A percentile compares a stretch with the other conserved stretches of the same genome.
These are phyloP conservation scores for Sicyos edulis DNA, from an alignment of 306 rosid species.

Conservation along the genomic window DNA sequence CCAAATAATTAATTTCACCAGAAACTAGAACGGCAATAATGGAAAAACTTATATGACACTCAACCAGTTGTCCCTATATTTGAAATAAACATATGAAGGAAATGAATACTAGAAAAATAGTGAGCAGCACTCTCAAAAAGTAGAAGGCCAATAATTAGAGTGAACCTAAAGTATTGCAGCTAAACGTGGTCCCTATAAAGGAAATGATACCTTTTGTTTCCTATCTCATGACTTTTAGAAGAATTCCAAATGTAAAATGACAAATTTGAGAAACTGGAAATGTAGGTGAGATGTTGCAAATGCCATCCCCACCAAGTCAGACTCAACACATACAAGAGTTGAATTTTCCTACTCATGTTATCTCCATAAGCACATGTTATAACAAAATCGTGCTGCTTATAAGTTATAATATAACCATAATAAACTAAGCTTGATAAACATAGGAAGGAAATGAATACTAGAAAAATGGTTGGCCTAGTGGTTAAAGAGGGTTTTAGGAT, in stretches of 20 bases:
- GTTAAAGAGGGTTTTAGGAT: no score
- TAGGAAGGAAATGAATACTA: not conserved
- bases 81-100: not conserved
- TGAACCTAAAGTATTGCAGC: slow-evolving; percentile 20
- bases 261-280: slow-evolving; percentile 12
- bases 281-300: slow-evolving; percentile 2
- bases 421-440: not conserved
- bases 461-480: not conserved
- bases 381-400: not conserved
- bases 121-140: slow-evolving; percentile 12
- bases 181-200: slow-evolving; percentile 19
- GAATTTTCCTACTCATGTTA: slow-evolving; percentile 9
- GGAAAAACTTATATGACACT: slow-evolving; percentile 12
- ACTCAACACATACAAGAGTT: not conserved
- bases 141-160: slow-evolving; percentile 20
- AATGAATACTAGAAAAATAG: slow-evolving; percentile 7
- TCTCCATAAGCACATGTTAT: not conserved
- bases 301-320: not conserved
- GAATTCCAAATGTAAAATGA: slow-evolving; percentile 15
- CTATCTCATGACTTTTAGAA: not conserved
- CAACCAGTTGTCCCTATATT: slow-evolving; percentile 15
- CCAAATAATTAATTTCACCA: not conserved
- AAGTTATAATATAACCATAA: not conserved
- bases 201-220: slow-evolving; percentile 1
- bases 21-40: slow-evolving; percentile 11